phyloP scores from a whole-genome alignment of 106 monocot species.

The Dioscorea alata region DNA sequence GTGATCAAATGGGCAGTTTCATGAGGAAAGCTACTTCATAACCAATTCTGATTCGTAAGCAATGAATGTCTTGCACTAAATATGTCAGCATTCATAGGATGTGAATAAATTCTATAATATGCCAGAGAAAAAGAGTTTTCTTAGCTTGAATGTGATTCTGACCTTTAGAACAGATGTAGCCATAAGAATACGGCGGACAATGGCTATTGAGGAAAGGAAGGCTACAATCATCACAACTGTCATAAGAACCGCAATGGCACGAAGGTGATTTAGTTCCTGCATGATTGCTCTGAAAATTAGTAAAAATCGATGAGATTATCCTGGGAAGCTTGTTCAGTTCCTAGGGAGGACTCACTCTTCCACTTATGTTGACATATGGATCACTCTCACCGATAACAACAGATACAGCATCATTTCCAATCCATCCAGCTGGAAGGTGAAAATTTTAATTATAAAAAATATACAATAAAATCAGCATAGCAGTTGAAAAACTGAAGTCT shows the following conservation, averaged over 20 bases:
- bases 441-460: neutral
- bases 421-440: constrained; percentile 84
- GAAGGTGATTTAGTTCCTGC: constrained; percentile 91
- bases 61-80: too few species aligned
- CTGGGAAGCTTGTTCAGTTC: too few species aligned
- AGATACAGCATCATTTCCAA: constrained; percentile 86
- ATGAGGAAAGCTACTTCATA: too few species aligned
- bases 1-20: too few species aligned
- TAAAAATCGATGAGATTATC: too few species aligned
- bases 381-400: constrained; percentile 93
- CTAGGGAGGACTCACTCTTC: constrained; percentile 50
- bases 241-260: constrained; percentile 80
- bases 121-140: too few species aligned
- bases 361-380: constrained; percentile 69
- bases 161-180: constrained; percentile 98
- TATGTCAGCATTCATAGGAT: too few species aligned
- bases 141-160: neutral
- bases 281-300: neutral
- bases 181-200: constrained; percentile 83
- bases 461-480: neutral
- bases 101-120: too few species aligned
- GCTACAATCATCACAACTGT: constrained; percentile 90
- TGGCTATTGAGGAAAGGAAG: constrained; percentile 83
- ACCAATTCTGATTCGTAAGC: too few species aligned
- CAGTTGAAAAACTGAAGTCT: neutral